Evolutionary conservation across 352 stramenopile species (phyloP).

Genomic region (Globisporangium acanthophoron): DNA sequence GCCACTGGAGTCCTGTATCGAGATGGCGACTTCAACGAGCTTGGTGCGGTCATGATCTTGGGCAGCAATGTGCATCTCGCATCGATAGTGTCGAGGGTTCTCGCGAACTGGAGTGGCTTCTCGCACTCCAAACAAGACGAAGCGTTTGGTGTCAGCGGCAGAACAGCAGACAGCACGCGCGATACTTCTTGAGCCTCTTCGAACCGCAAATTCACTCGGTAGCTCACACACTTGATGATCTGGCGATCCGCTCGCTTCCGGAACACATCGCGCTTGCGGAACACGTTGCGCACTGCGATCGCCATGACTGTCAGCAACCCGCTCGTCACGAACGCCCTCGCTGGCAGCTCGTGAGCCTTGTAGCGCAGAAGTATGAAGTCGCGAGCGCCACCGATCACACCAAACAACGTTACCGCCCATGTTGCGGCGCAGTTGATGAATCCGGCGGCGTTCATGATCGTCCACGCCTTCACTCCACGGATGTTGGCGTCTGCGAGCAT

Average conservation of each 20-base stretch:
- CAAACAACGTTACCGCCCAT: background rate
- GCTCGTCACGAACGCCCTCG: constrained; percentile 3
- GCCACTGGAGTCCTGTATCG: too few relatives aligned
- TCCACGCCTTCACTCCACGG: background rate
- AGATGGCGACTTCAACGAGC: too few relatives aligned
- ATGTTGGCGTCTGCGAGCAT: constrained; percentile 7
- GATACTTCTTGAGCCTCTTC: background rate
- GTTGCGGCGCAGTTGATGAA: background rate
- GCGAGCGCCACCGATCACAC: background rate
- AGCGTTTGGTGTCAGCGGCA: background rate
- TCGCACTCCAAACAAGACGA: background rate
- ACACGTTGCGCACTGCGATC: constrained; percentile 7
- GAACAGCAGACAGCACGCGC: background rate
- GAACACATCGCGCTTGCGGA: constrained; percentile 1
- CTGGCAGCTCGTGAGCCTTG: constrained; percentile 4
- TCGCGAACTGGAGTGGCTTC: constrained; percentile 8
- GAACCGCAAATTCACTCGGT: constrained; percentile 4
- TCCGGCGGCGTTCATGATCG: background rate
- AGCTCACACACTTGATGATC: constrained; percentile 7
- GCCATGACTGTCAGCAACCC: constrained; percentile 6
- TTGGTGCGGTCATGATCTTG: too few relatives aligned
- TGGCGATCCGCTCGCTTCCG: background rate
- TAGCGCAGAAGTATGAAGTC: constrained; percentile 3
- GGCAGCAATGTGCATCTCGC: background rate
- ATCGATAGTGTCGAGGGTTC: background rate